Evolutionary conservation across 805 yeast species (phyloP).

Genomic region (Candida ficus): DNA sequence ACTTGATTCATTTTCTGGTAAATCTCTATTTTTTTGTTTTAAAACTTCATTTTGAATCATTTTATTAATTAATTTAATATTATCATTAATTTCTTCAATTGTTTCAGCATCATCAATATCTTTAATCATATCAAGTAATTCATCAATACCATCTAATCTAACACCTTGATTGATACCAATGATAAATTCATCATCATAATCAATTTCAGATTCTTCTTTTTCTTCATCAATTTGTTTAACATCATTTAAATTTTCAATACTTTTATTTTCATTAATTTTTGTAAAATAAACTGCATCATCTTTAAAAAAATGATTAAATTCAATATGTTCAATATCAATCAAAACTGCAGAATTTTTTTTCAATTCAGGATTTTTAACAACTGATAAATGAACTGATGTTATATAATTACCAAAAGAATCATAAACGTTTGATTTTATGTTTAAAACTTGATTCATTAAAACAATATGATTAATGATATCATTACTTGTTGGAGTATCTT

Average conservation of each 20-base stretch:
- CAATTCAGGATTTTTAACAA: background rate
- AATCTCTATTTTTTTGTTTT: no score
- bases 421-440: constrained; percentile 3
- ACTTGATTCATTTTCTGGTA: no score
- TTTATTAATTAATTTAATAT: background rate
- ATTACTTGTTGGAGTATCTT: background rate
- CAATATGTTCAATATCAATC: background rate
- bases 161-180: no score
- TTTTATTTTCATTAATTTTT: background rate
- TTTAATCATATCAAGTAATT: no score
- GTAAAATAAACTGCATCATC: background rate
- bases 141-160: no score
- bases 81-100: no score
- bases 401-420: constrained; percentile 5
- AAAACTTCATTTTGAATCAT: background rate
- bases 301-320: background rate
- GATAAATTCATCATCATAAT: no score
- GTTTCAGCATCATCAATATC: no score
- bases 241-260: background rate
- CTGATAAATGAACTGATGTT: constrained; percentile 1
- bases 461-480: background rate
- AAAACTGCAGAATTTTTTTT: background rate
- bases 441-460: constrained; percentile 1
- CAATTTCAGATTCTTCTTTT: background rate
- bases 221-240: background rate